These are phyloP conservation scores for Ophiocordyceps camponoti-saundersi DNA, from an alignment of 2,329 filamentous ascomycete genomes.

Conservation along the genomic window DNA sequence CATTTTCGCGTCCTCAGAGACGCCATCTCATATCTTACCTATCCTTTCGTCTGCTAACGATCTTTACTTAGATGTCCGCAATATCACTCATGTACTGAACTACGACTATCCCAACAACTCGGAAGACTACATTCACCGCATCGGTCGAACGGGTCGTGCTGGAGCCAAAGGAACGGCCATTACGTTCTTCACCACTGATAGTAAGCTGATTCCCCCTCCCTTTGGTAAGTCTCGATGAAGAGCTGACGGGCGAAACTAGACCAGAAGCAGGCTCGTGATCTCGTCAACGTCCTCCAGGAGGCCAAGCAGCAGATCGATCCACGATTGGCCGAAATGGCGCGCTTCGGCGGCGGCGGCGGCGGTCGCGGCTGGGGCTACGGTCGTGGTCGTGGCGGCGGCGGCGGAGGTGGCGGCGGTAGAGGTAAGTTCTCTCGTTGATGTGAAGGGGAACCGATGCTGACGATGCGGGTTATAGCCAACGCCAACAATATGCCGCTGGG, in stretches of 20 bases:
- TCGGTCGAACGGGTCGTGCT: conserved; percentile 89
- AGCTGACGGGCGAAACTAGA: conserved; percentile 28
- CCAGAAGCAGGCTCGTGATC: conserved; percentile 89
- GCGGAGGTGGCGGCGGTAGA: conserved; percentile 24
- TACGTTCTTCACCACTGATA: conserved; percentile 98
- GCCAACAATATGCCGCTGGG: conserved; percentile 32
- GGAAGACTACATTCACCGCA: conserved; percentile 96
- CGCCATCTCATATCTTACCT: conserved; percentile 34
- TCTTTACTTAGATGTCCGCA: conserved; percentile 87
- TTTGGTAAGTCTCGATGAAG: background rate
- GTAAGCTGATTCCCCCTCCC: conserved; percentile 40
- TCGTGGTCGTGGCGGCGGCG: conserved; percentile 39
- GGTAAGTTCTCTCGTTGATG: conserved; percentile 16
- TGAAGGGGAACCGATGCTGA: conserved; percentile 1
- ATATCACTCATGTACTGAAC: conserved; percentile 99
- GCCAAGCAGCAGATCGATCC: conserved; percentile 98
- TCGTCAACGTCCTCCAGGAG: conserved; percentile 81
- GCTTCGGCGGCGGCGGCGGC: conserved; percentile 72
- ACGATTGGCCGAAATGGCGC: conserved; percentile 85
- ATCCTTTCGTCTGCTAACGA: conserved; percentile 59
- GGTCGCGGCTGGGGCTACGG: conserved; percentile 58
- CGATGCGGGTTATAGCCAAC: conserved; percentile 17
- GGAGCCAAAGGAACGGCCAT: conserved; percentile 92
- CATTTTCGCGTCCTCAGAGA: conserved; percentile 36
- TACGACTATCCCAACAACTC: conserved; percentile 99